Percentiles rank a stretch among this genome's conserved stretches.
phyloP scores from a whole-genome alignment of 805 yeast genomes.

The Ogataea siamensis region DNA sequence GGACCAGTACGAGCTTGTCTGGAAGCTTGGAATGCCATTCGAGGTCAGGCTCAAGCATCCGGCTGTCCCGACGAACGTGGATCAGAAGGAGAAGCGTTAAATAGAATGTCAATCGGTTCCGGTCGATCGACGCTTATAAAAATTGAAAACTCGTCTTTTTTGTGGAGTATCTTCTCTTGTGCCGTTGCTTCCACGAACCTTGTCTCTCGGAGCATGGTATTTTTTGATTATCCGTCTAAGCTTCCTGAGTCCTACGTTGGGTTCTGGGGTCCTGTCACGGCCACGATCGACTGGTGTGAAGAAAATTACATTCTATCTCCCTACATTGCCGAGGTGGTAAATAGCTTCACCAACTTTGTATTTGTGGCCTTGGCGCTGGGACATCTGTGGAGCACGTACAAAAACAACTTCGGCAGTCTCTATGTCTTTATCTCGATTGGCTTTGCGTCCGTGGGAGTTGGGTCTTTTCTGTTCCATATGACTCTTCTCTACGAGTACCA shows the following conservation, averaged over 20 bases:
- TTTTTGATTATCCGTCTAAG: constrained; percentile 18
- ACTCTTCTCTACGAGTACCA: constrained; percentile 87
- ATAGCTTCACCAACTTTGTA: constrained; percentile 70
- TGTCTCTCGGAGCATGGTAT: constrained; percentile 9
- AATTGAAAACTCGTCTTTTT: background rate
- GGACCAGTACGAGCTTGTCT: constrained; percentile 50
- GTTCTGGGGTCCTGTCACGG: constrained; percentile 77
- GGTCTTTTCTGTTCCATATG: constrained; percentile 96
- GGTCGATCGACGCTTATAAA: constrained; percentile 11
- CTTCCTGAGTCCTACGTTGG: constrained; percentile 20
- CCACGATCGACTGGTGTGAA: constrained; percentile 99
- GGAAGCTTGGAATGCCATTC: constrained; percentile 58
- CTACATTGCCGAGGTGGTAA: constrained; percentile 87
- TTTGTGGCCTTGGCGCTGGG: constrained; percentile 33
- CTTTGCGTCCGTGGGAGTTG: constrained; percentile 86
- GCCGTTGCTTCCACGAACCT: constrained; percentile 2
- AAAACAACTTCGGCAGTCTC: constrained; percentile 63
- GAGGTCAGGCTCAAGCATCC: constrained; percentile 35
- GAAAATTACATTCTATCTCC: constrained; percentile 88
- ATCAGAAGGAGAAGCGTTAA: background rate
- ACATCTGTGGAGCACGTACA: constrained; percentile 52
- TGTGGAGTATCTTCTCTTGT: constrained; percentile 1
- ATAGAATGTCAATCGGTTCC: background rate
- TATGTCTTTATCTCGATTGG: constrained; percentile 74
- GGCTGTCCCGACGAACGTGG: background rate